These are phyloP conservation scores for Eucalyptus guilfoylei DNA, from an alignment of 345 rosid genomes.

Conservation along the genomic window DNA sequence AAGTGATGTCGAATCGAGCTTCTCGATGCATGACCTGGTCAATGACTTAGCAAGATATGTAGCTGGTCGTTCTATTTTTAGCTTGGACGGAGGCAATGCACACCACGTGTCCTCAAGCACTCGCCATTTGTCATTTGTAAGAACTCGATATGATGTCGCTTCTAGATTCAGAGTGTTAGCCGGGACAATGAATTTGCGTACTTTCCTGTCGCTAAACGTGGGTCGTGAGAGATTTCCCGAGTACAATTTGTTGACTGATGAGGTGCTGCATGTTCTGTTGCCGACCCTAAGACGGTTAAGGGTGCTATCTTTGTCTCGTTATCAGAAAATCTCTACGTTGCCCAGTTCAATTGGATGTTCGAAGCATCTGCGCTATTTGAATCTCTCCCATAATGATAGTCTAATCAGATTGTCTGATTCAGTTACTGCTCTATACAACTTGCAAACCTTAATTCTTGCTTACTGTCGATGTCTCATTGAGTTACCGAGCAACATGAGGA, in stretches of 20 bases:
- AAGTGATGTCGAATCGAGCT: background rate
- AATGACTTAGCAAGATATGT: constrained; percentile 6
- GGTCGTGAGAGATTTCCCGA: background rate
- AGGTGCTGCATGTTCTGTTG: background rate
- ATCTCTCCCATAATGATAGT: background rate
- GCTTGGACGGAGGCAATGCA: background rate
- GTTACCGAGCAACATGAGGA: background rate
- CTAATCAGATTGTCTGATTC: background rate
- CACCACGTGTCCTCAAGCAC: background rate
- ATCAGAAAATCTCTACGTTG: background rate
- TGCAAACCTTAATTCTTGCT: constrained; percentile 6
- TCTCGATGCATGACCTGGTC: constrained; percentile 15
- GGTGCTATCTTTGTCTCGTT: background rate
- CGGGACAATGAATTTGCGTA: background rate
- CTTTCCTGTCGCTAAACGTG: background rate
- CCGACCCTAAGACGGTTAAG: background rate
- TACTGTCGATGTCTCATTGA: background rate
- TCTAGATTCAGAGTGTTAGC: background rate
- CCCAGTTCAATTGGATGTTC: background rate
- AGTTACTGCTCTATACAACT: background rate
- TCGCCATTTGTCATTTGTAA: background rate
- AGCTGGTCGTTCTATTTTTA: background rate
- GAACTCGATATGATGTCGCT: background rate
- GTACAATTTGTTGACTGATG: background rate
- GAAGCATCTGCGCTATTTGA: background rate